Conservation (phyloP, 306 rosid species). For the Crotalaria pallida region DNA sequence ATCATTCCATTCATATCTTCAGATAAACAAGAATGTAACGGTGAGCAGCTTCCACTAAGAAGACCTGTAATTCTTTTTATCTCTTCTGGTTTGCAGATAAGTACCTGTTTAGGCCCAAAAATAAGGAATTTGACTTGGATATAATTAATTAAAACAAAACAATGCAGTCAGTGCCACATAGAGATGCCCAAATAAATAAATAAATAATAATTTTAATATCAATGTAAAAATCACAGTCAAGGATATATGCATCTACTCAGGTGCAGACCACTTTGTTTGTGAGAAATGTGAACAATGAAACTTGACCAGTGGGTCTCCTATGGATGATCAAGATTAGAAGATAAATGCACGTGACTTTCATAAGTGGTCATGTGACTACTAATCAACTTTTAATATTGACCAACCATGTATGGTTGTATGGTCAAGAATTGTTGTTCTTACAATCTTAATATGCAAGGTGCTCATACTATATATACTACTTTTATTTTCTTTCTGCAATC, state of each 20-base stretch:
- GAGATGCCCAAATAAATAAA: not conserved
- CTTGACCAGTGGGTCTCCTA: too few species aligned
- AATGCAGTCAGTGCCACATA: not conserved
- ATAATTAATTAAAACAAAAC: not conserved
- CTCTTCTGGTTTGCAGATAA: conserved; percentile 87
- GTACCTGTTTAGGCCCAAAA: conserved; percentile 44
- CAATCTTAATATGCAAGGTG: too few species aligned
- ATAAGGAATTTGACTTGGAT: not conserved
- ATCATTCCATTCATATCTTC: conserved; percentile 96
- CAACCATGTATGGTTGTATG: too few species aligned
- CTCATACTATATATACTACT: too few species aligned
- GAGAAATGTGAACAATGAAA: too few species aligned
- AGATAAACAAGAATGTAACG: conserved; percentile 83
- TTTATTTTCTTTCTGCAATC: too few species aligned
- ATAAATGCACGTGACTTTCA: too few species aligned
- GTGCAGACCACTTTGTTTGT: too few species aligned
- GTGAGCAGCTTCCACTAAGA: conserved; percentile 79
- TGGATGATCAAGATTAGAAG: too few species aligned
- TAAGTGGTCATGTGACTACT: too few species aligned
- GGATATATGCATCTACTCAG: not conserved
- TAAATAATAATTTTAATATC: not conserved
- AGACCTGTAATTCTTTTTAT: conserved; percentile 64
- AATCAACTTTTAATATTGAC: too few species aligned
- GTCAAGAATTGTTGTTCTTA: too few species aligned
- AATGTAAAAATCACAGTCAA: not conserved